These are phyloP conservation scores for Thraustochytrium striatum DNA, from an alignment of 352 stramenopile species.

Conservation along the genomic window DNA sequence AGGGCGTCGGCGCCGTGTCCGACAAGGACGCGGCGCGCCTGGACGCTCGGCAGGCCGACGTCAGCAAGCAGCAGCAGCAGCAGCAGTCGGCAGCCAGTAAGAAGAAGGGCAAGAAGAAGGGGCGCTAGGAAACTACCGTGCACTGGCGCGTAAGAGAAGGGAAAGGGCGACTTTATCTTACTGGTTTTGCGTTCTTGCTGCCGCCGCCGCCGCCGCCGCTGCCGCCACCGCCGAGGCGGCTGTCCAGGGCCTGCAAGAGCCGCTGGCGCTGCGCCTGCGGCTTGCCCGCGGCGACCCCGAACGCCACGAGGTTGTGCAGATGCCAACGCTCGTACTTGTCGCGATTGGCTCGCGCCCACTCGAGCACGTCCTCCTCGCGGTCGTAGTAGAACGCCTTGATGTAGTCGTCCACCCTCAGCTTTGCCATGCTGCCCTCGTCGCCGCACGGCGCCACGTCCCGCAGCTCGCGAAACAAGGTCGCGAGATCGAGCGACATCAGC, in stretches of 20 bases:
- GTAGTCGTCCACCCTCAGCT: constrained; percentile 70
- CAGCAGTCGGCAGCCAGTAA: not conserved
- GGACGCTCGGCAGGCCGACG: not conserved
- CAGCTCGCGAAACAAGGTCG: constrained; percentile 74
- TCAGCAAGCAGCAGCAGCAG: not conserved
- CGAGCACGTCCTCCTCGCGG: constrained; percentile 67
- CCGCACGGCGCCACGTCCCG: constrained; percentile 75
- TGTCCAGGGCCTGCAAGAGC: not conserved
- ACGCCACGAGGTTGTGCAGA: constrained; percentile 23
- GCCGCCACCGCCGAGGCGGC: no score
- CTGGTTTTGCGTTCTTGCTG: not conserved
- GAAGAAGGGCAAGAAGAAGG: constrained; percentile 1
- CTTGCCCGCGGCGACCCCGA: not conserved
- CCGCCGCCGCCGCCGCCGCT: no score
- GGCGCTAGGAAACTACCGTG: not conserved
- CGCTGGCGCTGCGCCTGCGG: not conserved
- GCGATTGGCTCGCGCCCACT: constrained; percentile 66
- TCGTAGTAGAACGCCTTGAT: constrained; percentile 82
- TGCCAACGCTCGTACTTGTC: constrained; percentile 46
- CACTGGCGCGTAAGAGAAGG: not conserved
- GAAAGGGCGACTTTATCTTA: no score
- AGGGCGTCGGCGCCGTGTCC: not conserved
- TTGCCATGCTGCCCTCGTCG: constrained; percentile 56
- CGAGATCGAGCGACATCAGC: constrained; percentile 93
- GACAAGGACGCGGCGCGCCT: constrained; percentile 17